Percentiles rank a stretch among this genome's conserved stretches.
Conservation (phyloP, 2,329 filamentous ascomycete genomes). For the Fusarium verrucosum region DNA sequence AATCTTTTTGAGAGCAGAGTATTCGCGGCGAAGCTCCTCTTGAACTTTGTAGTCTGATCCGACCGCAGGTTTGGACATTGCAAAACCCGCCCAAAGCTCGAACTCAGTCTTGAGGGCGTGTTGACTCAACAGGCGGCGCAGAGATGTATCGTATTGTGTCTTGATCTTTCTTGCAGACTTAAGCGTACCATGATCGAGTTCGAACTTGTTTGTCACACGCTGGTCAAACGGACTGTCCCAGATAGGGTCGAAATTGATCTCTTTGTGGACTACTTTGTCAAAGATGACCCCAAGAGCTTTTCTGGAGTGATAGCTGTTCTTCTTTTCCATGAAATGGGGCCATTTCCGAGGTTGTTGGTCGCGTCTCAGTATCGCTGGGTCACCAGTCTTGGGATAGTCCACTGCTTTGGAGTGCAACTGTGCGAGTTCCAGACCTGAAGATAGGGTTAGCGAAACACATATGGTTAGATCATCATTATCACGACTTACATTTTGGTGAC, state of each 20-base stretch:
- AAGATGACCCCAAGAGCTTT: constrained; percentile 85
- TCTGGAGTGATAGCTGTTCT: constrained; percentile 69
- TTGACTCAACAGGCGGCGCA: constrained; percentile 85
- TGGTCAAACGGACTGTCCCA: constrained; percentile 78
- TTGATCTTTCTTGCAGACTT: constrained; percentile 74
- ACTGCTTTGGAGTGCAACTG: constrained; percentile 88
- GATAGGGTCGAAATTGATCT: constrained; percentile 75
- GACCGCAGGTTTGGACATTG: constrained; percentile 76
- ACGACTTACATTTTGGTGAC: constrained; percentile 68
- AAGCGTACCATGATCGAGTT: constrained; percentile 64
- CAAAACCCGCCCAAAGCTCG: constrained; percentile 89
- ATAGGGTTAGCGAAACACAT: neutral
- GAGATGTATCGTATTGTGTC: constrained; percentile 75
- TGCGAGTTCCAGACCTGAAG: constrained; percentile 72
- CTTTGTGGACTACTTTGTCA: constrained; percentile 68
- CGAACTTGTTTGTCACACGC: constrained; percentile 73
- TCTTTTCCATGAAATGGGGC: constrained; percentile 90
- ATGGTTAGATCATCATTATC: neutral
- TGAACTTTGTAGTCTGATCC: constrained; percentile 85
- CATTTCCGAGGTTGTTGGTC: constrained; percentile 69
- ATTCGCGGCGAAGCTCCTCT: constrained; percentile 80
- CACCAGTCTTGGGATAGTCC: constrained; percentile 92
- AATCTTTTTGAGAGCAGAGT: constrained; percentile 70
- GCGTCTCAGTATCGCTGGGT: constrained; percentile 73
- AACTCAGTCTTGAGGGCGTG: constrained; percentile 87